Conservation (phyloP, 768 basidiomycete species). For the Russula sp. region DNA sequence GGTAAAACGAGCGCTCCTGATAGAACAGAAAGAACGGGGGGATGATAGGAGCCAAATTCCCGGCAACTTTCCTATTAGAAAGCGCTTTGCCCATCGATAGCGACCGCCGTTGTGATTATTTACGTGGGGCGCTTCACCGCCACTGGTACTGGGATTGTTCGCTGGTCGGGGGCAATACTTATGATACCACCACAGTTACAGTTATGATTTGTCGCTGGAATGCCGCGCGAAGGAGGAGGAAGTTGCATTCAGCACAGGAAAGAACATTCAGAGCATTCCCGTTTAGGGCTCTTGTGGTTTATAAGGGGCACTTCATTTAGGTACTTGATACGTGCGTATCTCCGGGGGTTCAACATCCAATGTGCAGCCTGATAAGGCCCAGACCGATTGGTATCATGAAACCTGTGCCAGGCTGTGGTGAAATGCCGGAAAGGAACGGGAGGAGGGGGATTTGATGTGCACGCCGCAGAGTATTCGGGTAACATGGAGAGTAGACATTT, state of each 20-base stretch:
- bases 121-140: neutral
- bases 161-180: neutral
- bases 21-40: neutral
- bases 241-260: neutral
- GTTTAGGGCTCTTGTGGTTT: neutral
- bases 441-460: neutral
- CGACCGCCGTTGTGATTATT: neutral
- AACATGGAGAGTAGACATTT: neutral
- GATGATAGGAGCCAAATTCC: constrained; percentile 1
- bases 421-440: neutral
- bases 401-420: neutral
- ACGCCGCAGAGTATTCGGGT: neutral
- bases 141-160: neutral
- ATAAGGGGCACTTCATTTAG: neutral
- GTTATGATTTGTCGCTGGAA: neutral
- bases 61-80: neutral
- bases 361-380: neutral
- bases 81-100: constrained; percentile 10
- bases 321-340: neutral
- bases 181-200: too few relatives aligned
- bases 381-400: neutral
- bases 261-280: neutral
- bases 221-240: neutral
- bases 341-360: neutral
- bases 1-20: too few relatives aligned